phyloP scores from a whole-genome alignment of 2,329 filamentous ascomycete species.

The Cryphonectria parasitica region DNA sequence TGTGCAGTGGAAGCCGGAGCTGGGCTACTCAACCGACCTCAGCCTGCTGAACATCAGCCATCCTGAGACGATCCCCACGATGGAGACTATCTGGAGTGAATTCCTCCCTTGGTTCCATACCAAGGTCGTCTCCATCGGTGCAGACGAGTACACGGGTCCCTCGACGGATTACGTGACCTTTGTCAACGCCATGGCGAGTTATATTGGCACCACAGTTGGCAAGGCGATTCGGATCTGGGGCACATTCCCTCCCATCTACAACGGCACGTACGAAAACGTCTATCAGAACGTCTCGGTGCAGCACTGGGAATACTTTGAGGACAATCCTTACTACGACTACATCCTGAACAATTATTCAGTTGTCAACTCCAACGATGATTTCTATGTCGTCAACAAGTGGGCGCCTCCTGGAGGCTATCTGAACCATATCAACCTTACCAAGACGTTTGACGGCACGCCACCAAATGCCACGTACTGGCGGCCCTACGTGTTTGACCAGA shows the following conservation, averaged over 20 bases:
- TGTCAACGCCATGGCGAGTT: slow-evolving; percentile 55
- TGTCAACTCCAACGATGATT: slow-evolving; percentile 58
- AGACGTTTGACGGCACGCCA: slow-evolving; percentile 49
- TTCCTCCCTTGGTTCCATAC: slow-evolving; percentile 60
- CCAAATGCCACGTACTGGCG: slow-evolving; percentile 48
- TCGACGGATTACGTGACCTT: slow-evolving; percentile 55
- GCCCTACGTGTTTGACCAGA: slow-evolving; percentile 54
- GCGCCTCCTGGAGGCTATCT: slow-evolving; percentile 47
- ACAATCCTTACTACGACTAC: slow-evolving; percentile 50
- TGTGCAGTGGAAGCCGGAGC: slow-evolving; percentile 62
- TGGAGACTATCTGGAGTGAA: slow-evolving; percentile 56
- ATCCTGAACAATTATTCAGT: slow-evolving; percentile 51
- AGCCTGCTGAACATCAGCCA: slow-evolving; percentile 60
- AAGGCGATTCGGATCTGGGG: slow-evolving; percentile 61
- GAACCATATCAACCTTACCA: slow-evolving; percentile 47
- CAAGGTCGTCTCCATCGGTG: slow-evolving; percentile 59
- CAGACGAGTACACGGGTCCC: slow-evolving; percentile 56
- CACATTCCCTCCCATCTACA: slow-evolving; percentile 50
- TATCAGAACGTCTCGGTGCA: slow-evolving; percentile 52
- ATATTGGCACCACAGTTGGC: slow-evolving; percentile 43
- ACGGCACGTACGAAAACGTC: slow-evolving; percentile 40
- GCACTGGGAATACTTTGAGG: slow-evolving; percentile 60
- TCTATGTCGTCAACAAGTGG: slow-evolving; percentile 55
- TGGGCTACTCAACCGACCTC: slow-evolving; percentile 50
- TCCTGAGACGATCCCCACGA: slow-evolving; percentile 55